Evolutionary conservation across 2,329 filamentous ascomycete species (phyloP).

Genomic region (Dactylonectria macrodidyma): DNA sequence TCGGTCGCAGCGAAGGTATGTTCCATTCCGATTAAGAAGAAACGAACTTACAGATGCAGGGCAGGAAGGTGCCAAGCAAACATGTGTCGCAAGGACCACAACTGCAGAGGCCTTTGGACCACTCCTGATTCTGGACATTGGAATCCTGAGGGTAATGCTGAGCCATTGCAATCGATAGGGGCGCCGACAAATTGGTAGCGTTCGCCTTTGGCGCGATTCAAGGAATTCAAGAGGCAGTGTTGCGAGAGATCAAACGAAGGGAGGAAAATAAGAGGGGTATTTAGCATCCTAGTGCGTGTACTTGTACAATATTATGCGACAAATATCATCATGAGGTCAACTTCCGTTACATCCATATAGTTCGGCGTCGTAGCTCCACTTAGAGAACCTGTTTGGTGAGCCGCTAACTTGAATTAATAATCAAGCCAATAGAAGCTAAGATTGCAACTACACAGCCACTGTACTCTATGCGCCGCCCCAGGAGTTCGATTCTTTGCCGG

Average conservation of each 20-base stretch:
- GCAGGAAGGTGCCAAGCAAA: conserved; percentile 57
- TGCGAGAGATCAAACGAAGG: background rate
- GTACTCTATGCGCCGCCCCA: too few species aligned
- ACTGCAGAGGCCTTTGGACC: conserved; percentile 56
- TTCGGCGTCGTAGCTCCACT: too few species aligned
- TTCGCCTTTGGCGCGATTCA: conserved; percentile 5
- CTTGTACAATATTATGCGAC: too few species aligned
- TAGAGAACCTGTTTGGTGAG: too few species aligned
- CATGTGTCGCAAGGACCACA: conserved; percentile 59
- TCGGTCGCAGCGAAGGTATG: background rate
- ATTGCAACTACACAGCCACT: too few species aligned
- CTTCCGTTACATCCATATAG: too few species aligned
- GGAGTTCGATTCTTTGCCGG: too few species aligned
- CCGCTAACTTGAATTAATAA: too few species aligned
- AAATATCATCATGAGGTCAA: too few species aligned
- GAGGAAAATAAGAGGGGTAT: too few species aligned
- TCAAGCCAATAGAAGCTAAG: too few species aligned
- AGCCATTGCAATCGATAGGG: conserved; percentile 40
- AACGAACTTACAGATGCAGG: conserved; percentile 60
- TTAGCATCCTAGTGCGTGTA: too few species aligned
- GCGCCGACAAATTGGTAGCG: conserved; percentile 4
- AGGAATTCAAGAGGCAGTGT: background rate
- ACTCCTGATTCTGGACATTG: conserved; percentile 51
- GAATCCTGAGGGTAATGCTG: conserved; percentile 38
- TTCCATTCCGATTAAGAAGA: background rate